These are phyloP conservation scores for Cytospora leucostoma DNA, from an alignment of 2,329 filamentous ascomycete genomes.

Conservation along the genomic window DNA sequence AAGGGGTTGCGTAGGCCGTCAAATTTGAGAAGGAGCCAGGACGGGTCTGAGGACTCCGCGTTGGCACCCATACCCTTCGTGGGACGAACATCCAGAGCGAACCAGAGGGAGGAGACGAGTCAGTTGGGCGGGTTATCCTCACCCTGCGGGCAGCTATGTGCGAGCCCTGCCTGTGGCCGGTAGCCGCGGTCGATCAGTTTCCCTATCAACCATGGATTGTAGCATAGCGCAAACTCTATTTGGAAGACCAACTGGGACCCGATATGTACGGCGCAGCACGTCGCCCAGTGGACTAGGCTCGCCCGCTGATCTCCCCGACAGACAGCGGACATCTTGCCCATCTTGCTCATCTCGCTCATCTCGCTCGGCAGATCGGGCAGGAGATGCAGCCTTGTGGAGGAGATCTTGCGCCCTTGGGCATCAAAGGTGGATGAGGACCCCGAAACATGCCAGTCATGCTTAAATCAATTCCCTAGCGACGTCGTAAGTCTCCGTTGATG, in stretches of 20 bases:
- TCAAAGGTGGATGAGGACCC: conserved; percentile 19
- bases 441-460: conserved; percentile 1
- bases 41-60: background rate
- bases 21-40: background rate
- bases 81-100: conserved; percentile 8
- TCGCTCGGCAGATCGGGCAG: conserved; percentile 13
- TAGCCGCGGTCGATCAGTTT: conserved; percentile 17
- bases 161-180: conserved; percentile 5
- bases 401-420: conserved; percentile 20
- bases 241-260: conserved; percentile 1
- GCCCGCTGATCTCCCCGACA: conserved; percentile 1
- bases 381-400: conserved; percentile 23
- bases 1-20: background rate
- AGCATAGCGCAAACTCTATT: conserved; percentile 21
- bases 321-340: conserved; percentile 2
- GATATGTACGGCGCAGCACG: background rate
- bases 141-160: conserved; percentile 6
- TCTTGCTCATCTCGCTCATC: background rate
- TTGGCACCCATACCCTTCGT: background rate
- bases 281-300: conserved; percentile 10
- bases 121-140: conserved; percentile 15
- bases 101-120: conserved; percentile 11
- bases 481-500: conserved; percentile 17
- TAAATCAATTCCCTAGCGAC: conserved; percentile 6
- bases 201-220: background rate